phyloP scores from a whole-genome alignment of 805 yeast genomes.

The Lipomyces sp. region DNA sequence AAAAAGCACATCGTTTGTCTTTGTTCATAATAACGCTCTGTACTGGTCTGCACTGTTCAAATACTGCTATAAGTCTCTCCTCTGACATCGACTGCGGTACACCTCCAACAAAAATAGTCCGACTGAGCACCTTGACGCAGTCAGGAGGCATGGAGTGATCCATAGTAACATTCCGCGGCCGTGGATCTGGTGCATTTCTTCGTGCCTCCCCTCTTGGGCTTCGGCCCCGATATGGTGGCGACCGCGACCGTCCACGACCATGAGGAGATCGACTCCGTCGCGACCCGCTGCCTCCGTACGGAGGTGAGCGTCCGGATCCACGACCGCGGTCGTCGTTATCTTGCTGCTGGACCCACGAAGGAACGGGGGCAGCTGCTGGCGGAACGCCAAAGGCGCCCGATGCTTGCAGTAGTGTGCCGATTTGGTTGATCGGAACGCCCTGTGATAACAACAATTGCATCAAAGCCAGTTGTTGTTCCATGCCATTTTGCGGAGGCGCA shows the following conservation, averaged over 20 bases:
- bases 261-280: conserved; percentile 32
- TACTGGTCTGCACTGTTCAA: conserved; percentile 85
- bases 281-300: neutral
- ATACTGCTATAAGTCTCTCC: conserved; percentile 59
- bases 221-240: conserved; percentile 29
- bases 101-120: conserved; percentile 94
- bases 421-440: conserved; percentile 34
- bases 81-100: conserved; percentile 80
- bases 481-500: neutral
- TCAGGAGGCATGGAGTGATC: conserved; percentile 75
- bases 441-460: conserved; percentile 40
- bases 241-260: conserved; percentile 25
- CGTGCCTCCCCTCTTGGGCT: conserved; percentile 25
- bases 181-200: conserved; percentile 11
- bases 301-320: neutral
- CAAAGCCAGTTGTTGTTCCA: conserved; percentile 44
- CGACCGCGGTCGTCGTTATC: conserved; percentile 16
- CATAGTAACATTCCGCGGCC: conserved; percentile 61
- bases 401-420: conserved; percentile 16
- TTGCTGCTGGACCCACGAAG: neutral
- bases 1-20: conserved; percentile 93
- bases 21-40: conserved; percentile 84
- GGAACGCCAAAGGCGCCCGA: conserved; percentile 2
- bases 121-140: conserved; percentile 73
- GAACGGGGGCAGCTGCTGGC: conserved; percentile 6